Base-by-base conservation (phyloP, 2,329 filamentous ascomycete genomes). In the Pseudopyricularia cyperi region DNA sequence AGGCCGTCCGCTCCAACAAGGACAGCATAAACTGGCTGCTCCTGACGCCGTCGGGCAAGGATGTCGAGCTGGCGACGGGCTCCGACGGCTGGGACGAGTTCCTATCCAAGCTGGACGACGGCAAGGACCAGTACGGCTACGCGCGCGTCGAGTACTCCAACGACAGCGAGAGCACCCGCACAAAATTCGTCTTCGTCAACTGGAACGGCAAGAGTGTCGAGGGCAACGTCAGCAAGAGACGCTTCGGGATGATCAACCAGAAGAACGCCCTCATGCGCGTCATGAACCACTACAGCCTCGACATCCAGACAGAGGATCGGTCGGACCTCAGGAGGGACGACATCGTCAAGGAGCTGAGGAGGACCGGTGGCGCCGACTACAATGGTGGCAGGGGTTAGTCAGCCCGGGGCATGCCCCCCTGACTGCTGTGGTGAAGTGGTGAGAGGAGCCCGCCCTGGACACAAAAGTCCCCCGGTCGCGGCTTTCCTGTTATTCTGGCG, bases 141-240 rank as follows among this genome's bases (percentile, higher is more conserved):
- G 76, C 71, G 58, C 77, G 80, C 30, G 70, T 83, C 63, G 80
- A 85, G 69, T 80, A 86, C 65, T 81, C 81, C 62, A 86, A 85
- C 68, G 82, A 87, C 65, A 77, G 77, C 57, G 83, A 87, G 70
- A 79, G 74, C 66, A 81, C 71, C 62, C 72, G 83, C 35, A 77
- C 84, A 61, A 87, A 87, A 68, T 86, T 86, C 62, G 75, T 71
- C 48, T 71, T 87, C 48, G 68, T 85, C 32, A 74, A 84, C 57
- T 87, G 82, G 82, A 83, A 84, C 64, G 82, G 82, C 63, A 72
- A 76, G 64, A 63, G 68, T 54, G 82, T 80, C 2, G 79, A 78
- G 66, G 75, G 85, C 53, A 85, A 86, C 82, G 75, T 82, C 58
- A 75, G 85, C 53, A 85, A 86, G 82, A 75, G 82, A 58, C 84